Evolutionary conservation across 192 early-diverging fungal species (phyloP), one percentile per base, ranked within the genome.

Genomic region (Umbelopsis vinacea): DNA sequence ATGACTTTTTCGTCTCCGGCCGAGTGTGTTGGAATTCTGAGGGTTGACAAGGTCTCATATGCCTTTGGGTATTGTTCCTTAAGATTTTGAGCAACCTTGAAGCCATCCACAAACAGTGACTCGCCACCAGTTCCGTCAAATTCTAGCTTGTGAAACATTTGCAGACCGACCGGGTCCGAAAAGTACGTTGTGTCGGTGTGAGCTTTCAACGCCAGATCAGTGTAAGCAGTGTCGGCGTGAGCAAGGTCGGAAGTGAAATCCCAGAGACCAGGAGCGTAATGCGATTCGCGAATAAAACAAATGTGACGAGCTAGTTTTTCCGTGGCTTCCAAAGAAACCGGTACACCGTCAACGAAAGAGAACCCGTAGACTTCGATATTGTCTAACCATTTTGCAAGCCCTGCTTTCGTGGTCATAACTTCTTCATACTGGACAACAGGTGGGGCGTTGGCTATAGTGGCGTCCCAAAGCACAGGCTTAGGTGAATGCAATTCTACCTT

Each of bases 151-250:
- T 95, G 94, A 74, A 94, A 93, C 78, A 94, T 85, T 76, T 95
- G 94, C 17, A 95, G 77, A 2, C 94, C 92, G 12, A 85, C 79
- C 8, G 94, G 94, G 68, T 95, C 94, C 0, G 94, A 93, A 71
- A 95, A 95, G 74, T 95, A 95, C 1, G 92, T 94, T 11, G 88
- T 93, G 77, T 95, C 94, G 0, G 92, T 95, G 69, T 95, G 94
- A 21, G 90, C 92, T 43, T 86, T 88, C 4, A 95, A 81, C 0
- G 86, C 87, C 10, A 94, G 52, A 50, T 76, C 79, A 8, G 94
- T 93, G 73, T 94, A 95, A 12, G 94, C 94, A 0, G 92, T 94
- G 78, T 95, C 94, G 63, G 88, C 94, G 79, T 93, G 92, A 33
- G 81, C 88, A 46, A 93, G 78, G 67, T 94, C 82, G 8, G 92